A percentile compares a stretch with the other conserved stretches of the same genome.
Conservation (phyloP, 805 yeast species). For the Yarrowia sp. region DNA sequence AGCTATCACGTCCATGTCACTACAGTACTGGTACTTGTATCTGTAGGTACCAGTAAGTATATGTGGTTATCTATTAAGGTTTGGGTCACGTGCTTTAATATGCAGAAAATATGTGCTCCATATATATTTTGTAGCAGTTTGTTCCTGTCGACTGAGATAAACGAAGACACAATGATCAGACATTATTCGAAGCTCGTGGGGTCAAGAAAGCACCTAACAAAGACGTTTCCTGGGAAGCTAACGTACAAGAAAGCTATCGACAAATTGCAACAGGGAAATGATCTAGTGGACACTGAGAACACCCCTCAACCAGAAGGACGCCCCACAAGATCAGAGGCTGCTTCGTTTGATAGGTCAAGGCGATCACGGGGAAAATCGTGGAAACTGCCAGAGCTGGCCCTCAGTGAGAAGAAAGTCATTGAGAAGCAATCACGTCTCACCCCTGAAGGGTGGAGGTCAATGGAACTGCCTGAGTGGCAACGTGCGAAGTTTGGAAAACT, state of each 20-base stretch:
- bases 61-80: no score
- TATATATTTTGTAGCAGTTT: no score
- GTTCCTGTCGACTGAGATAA: no score
- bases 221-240: conserved; percentile 24
- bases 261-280: conserved; percentile 27
- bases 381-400: conserved; percentile 20
- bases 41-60: no score
- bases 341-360: conserved; percentile 30
- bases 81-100: no score
- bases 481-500: conserved; percentile 31
- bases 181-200: conserved; percentile 34
- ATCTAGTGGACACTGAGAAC: neutral
- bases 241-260: conserved; percentile 16
- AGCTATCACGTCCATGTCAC: no score
- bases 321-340: neutral
- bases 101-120: neutral
- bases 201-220: conserved; percentile 18
- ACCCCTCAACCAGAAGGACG: no score
- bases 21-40: no score
- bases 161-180: conserved; percentile 11
- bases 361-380: conserved; percentile 36
- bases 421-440: conserved; percentile 19
- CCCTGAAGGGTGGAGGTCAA: conserved; percentile 35
- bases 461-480: conserved; percentile 34
- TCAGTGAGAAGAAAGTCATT: conserved; percentile 22